Percentiles rank a stretch among this genome's conserved stretches.
Evolutionary conservation across 306 rosid species (phyloP).

Genomic region (Casuarina cunninghamiana): DNA sequence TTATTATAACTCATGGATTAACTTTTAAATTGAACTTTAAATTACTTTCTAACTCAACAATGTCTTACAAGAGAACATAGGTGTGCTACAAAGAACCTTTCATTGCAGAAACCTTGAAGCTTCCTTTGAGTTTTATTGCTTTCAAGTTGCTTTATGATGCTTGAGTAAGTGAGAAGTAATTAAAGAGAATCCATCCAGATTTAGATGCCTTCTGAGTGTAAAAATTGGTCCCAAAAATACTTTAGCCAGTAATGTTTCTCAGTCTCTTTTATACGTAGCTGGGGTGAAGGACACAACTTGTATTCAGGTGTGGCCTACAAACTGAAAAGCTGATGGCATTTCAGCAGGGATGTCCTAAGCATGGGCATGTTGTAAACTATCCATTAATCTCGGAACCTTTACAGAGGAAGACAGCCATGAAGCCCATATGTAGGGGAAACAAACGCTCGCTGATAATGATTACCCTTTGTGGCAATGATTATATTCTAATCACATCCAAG

Average conservation of each 20-base stretch:
- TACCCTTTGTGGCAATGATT: background rate
- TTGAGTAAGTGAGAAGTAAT: background rate
- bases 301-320: background rate
- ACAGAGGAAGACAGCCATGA: background rate
- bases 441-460: background rate
- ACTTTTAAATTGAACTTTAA: no score
- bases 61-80: background rate
- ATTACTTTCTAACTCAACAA: no score
- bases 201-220: background rate
- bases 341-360: background rate
- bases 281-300: background rate
- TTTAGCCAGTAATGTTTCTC: background rate
- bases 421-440: background rate
- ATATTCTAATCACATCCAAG: background rate
- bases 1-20: no score
- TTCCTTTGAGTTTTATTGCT: background rate
- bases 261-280: background rate
- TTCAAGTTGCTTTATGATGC: background rate
- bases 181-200: background rate
- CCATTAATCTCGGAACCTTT: background rate
- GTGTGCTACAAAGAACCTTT: background rate
- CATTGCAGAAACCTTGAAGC: background rate
- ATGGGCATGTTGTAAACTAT: background rate
- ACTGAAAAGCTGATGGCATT: background rate
- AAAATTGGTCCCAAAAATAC: background rate